Evolutionary conservation across 179 eudicot genomes (phyloP), one percentile per base, ranked within the genome.

Genomic region (Camellia oleifera): DNA sequence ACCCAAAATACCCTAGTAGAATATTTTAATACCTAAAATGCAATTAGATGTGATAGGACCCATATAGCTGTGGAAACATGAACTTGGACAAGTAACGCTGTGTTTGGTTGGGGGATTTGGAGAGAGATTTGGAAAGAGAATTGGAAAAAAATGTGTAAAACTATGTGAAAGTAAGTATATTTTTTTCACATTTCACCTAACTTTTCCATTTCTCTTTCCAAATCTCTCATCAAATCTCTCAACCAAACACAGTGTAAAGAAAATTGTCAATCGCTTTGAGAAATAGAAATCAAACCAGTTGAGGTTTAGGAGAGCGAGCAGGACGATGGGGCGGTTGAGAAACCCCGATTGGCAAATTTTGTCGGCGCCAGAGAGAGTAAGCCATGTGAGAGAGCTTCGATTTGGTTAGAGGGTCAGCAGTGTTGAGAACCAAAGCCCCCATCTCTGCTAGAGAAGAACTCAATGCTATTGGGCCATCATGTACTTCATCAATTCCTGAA

Each of bases 281-380:
- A 40, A 11, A 6, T n/a, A 74, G 9, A 68, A 46, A 52, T 53
- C 78, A 17, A 79, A 93, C 98, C 91, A 94, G 73, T 13, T 72
- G 79, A 45, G 98, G 98, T 67, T 88, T 94, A n/a, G 80, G 18
- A 18, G 96, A 96, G 5, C 98, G 93, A 77, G 98, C 90, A 15
- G 98, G 98, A 0, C 76, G 84, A 45, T 56, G n/a, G 23, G 98
- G 93, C 9, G 96, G 90, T 32, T 81, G 70, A 66, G 66, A 88
- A 71, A 82, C 82, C 15, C 97, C 96, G 77, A 91, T 68, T 3
- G 91, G 88, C 26, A 91, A 82, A 69, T 85, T 78, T 52, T 83
- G 80, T 23, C 53, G 79, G 56, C 84, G 82, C 90, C 92, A 94
- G n/a, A 77, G 84, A 8, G 90, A 76, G 72, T 78, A 94, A 57